These are phyloP conservation scores for Pyrenochaeta sp. DNA, from an alignment of 2,329 filamentous ascomycete species.

Conservation along the genomic window DNA sequence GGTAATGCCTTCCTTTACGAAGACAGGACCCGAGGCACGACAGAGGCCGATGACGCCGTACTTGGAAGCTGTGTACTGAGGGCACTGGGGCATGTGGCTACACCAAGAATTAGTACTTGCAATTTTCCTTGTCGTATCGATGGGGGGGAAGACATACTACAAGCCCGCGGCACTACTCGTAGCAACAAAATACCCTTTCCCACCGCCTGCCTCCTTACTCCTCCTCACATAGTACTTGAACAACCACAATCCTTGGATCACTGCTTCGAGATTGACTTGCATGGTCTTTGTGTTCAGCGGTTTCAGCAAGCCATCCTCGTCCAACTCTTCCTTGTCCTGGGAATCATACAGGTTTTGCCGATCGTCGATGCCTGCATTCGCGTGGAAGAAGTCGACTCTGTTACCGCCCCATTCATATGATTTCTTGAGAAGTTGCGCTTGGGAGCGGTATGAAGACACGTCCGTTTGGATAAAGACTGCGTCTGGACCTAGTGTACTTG, in stretches of 20 bases:
- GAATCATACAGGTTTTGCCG: conserved; percentile 49
- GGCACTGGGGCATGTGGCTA: conserved; percentile 43
- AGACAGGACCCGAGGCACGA: conserved; percentile 44
- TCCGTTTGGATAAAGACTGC: conserved; percentile 51
- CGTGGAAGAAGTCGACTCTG: conserved; percentile 53
- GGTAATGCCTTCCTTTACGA: conserved; percentile 47
- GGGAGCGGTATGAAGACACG: conserved; percentile 51
- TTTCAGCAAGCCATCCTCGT: conserved; percentile 48
- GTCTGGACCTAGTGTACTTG: conserved; percentile 35
- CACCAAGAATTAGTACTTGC: neutral
- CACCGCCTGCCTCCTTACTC: conserved; percentile 47
- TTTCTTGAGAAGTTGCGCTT: conserved; percentile 50
- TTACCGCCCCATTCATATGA: conserved; percentile 54
- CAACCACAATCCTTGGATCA: conserved; percentile 54
- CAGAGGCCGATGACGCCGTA: conserved; percentile 54
- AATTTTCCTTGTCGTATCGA: neutral
- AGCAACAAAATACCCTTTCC: conserved; percentile 50
- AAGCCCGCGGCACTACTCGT: conserved; percentile 51
- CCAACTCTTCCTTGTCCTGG: conserved; percentile 37
- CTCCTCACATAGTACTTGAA: conserved; percentile 54
- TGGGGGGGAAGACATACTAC: conserved; percentile 35
- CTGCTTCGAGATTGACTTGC: conserved; percentile 52
- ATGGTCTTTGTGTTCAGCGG: conserved; percentile 50
- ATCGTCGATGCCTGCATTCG: conserved; percentile 56
- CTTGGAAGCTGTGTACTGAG: conserved; percentile 55